Base-by-base conservation (phyloP, 2,329 filamentous ascomycete genomes). In the Nemania sp. region DNA sequence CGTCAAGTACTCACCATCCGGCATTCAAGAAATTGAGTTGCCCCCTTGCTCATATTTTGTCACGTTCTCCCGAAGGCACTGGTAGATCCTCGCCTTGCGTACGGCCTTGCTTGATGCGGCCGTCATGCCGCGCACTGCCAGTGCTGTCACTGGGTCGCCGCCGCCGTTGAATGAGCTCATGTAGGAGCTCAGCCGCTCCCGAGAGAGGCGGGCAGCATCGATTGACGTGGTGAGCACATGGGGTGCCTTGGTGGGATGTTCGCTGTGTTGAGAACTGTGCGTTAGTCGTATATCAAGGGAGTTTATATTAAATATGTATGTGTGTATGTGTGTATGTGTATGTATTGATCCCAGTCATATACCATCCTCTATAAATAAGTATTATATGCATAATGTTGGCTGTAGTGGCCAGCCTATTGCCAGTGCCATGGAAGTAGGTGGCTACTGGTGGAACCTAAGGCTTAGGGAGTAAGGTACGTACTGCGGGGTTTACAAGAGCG, bases 81-180 rank as follows among this genome's bases (percentile, higher is more conserved):
- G 49, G 7, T 20, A 9, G 4, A 58, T 37, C 2, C 32, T 15
- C 9, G 43, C 37, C 5, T 5, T 11, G 3, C 66, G 65, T 13
- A 49, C 35, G 3, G 57, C 29, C 12, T 54, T 17, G 21, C 49
- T 62, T 10, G 39, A 40, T 17, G 18, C 25, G 10, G 21, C 7
- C 10, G 17, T 11, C 21, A 15, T 12, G 17, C 34, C 37, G 3
- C 65, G 65, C 3, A 62, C 34, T 1, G 42, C n/a, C 5, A 65
- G 39, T 15, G 66, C 59, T 0, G 56, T 63, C 17, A 67, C 47
- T 0, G 64, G 58, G 35, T 67, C 67, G 5, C 62, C 62, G 1
- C 66, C 59, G 0, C 29, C 56, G 18, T 57, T 49, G 7, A 35
- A 37, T 2, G 45, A n/a, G 15, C 54, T 11, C 25, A 60, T 63